phyloP scores from a whole-genome alignment of 257 asterid species.

The Anisodus tanguticus region DNA sequence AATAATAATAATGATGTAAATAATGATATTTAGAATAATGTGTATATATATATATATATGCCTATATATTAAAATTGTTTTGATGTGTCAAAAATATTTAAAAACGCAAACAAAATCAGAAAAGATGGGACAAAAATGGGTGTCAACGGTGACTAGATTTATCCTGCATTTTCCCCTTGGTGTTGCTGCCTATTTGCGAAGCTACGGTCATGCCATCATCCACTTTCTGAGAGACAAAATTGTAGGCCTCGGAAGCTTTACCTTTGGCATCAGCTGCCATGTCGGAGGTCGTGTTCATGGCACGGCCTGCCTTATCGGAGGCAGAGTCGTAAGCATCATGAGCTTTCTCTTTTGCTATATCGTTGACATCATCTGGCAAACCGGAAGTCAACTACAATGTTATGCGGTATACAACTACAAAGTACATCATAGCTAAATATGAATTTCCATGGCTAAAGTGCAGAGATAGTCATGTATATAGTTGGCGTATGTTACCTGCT shows the following conservation, averaged over 20 bases:
- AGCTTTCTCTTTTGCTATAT: slow-evolving; percentile 25
- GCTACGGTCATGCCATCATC: slow-evolving; percentile 24
- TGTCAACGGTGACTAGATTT: slow-evolving; percentile 28
- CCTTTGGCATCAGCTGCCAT: slow-evolving; percentile 33
- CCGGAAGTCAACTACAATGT: not conserved
- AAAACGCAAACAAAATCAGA: no score
- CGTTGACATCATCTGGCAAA: slow-evolving; percentile 29
- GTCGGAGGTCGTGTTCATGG: slow-evolving; percentile 40
- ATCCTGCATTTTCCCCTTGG: slow-evolving; percentile 29
- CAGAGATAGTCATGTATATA: not conserved
- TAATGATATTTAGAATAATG: no score
- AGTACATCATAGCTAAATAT: slow-evolving; percentile 29
- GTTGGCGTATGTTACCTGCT: not conserved
- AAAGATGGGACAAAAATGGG: no score
- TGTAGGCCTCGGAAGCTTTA: slow-evolving; percentile 29
- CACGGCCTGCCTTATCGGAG: slow-evolving; percentile 29
- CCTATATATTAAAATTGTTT: no score
- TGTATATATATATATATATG: no score
- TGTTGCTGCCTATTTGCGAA: slow-evolving; percentile 16
- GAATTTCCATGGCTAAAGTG: slow-evolving; percentile 28
- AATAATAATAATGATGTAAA: no score
- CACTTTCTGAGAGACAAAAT: slow-evolving; percentile 17
- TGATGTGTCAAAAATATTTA: no score
- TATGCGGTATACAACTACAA: not conserved
- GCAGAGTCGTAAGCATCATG: slow-evolving; percentile 30